These are phyloP conservation scores for Adansonia grandidieri DNA, from an alignment of 441 rosid species.

Conservation along the genomic window DNA sequence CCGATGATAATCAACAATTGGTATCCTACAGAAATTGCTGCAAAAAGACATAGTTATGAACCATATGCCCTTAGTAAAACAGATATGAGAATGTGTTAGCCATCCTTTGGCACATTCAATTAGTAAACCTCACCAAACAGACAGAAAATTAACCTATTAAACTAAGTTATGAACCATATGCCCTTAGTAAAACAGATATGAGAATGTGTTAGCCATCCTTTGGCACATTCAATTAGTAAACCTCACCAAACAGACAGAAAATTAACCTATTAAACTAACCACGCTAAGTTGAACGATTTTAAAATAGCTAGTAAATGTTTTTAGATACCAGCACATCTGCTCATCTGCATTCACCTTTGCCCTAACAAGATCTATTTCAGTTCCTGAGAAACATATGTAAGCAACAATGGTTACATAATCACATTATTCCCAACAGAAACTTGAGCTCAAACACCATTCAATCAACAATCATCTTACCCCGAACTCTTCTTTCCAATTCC, in stretches of 20 bases:
- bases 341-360: conserved; percentile 90
- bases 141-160: neutral
- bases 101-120: conserved; percentile 8
- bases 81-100: neutral
- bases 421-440: conserved; percentile 14
- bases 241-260: conserved; percentile 1
- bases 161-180: conserved; percentile 9
- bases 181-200: conserved; percentile 13
- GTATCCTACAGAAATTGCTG: conserved; percentile 91
- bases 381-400: conserved; percentile 52
- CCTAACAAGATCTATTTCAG: conserved; percentile 74
- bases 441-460: conserved; percentile 4
- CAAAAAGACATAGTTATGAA: conserved; percentile 34
- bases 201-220: neutral
- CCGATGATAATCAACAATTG: conserved; percentile 92
- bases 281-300: neutral
- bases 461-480: conserved; percentile 53
- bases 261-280: neutral
- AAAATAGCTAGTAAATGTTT: conserved; percentile 28
- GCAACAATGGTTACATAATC: conserved; percentile 23
- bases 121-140: conserved; percentile 5
- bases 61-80: conserved; percentile 15
- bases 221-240: conserved; percentile 14
- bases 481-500: conserved; percentile 78
- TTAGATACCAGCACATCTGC: conserved; percentile 94